Base-by-base conservation (phyloP, 441 rosid genomes). In the Erodium moschatum region DNA sequence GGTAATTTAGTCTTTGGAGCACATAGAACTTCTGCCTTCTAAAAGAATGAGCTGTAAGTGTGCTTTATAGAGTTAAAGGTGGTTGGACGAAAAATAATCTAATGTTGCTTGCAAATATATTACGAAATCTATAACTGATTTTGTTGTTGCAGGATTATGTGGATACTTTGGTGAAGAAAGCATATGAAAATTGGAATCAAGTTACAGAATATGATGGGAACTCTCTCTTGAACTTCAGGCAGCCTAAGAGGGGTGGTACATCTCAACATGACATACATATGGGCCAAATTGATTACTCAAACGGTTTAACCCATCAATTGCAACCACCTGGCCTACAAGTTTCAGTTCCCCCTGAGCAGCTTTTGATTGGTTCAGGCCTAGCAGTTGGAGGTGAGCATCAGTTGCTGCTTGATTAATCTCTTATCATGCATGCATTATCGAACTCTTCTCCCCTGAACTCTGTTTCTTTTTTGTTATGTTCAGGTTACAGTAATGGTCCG, bases 191-290 rank as follows among this genome's bases (percentile, higher is more conserved):
- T 71, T 95, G 99, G 99, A 77, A 72, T 79, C 81, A 80, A 70
- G 99, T 90, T 42, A 71, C 89, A 69, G 97, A 95, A 75, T 91
- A 91, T 79, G 97, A 91, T 76, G 97, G 96, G 75, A 90, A 95
- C 74, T 87, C 97, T 56, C 79, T 90, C 38, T 8, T 90, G 77
- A 83, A 75, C 81, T 73, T 81, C 73, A 88, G 89, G 83, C 86
- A 89, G 81, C 78, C 76, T 68, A 82, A 83, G 78, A 81, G 80
- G 77, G 77, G 81, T 62, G 71, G 78, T 72, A 52, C 75, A 67
- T 78, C 88, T 67, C 81, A 73, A 65, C 78, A 76, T 81, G 96
- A 88, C 52, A 73, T 50, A 71, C 89, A 75, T 67, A 72, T 73
- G 46, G 84, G 77, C 60, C 77, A 77, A 27, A 68, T 71, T 35